These are phyloP conservation scores for Porpolomopsis calyptriformis DNA, from an alignment of 768 basidiomycete genomes.

Conservation along the genomic window DNA sequence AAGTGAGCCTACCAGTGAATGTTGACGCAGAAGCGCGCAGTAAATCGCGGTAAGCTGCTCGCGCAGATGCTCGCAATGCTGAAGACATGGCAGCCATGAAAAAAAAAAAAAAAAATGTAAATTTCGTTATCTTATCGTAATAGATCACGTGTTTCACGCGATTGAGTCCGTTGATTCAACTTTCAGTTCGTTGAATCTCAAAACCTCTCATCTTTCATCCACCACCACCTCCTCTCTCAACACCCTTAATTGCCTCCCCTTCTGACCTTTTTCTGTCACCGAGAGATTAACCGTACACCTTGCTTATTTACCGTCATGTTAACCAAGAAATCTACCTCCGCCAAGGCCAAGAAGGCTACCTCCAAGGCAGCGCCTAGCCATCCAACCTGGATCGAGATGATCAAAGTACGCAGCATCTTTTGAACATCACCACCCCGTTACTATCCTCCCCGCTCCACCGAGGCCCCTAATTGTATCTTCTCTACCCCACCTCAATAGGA, in stretches of 20 bases:
- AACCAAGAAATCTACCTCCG: slow-evolving; percentile 25
- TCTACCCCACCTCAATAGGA: slow-evolving; percentile 40
- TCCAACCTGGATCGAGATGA: slow-evolving; percentile 66
- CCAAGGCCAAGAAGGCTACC: slow-evolving; percentile 38
- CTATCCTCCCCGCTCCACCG: neutral
- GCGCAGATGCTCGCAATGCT: slow-evolving; percentile 49
- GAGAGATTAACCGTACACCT: too few relatives aligned
- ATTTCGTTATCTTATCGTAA: neutral
- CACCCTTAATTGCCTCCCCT: too few relatives aligned
- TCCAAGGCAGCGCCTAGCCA: slow-evolving; percentile 39
- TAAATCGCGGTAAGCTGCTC: slow-evolving; percentile 65
- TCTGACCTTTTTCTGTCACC: too few relatives aligned
- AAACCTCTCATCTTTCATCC: neutral
- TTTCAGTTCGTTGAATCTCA: neutral
- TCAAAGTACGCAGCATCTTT: slow-evolving; percentile 45
- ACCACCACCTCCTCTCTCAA: slow-evolving; percentile 16
- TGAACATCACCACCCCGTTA: neutral
- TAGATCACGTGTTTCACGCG: neutral
- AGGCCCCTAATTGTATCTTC: slow-evolving; percentile 6
- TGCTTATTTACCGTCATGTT: too few relatives aligned
- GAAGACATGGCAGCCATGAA: slow-evolving; percentile 43
- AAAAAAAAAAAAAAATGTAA: neutral
- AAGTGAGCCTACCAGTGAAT: slow-evolving; percentile 42
- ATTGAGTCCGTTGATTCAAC: neutral
- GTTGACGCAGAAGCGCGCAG: slow-evolving; percentile 57